Evolutionary conservation across 352 stramenopile species (phyloP), one percentile per base, ranked within the genome.

Genomic region (Phytopythium ostracodes): DNA sequence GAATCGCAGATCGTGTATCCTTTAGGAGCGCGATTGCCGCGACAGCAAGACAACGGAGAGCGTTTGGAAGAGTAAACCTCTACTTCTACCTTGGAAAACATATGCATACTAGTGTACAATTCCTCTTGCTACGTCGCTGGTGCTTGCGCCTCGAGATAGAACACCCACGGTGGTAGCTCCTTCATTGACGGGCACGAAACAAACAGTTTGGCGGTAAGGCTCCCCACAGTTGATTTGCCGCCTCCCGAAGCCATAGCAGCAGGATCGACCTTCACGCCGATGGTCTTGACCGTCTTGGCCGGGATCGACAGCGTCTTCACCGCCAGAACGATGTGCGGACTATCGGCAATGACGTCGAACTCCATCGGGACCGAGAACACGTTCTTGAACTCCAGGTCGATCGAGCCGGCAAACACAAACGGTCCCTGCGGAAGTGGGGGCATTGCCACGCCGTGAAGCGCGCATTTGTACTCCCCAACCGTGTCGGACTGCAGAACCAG

Each of bases 351-450:
- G 24, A 94, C 75, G 14, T 87, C 74, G 64, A 97, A 98, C 15
- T 96, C 84, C 14, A 67, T 73, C 2, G 76, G 50, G 7, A 72
- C 68, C 22, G 76, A 89, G 56, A 97, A 98, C 1, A 97, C 88
- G 65, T 98, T 98, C 50, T 89, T 87, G 73, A 97, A 97, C 52
- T 92, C 79, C 54, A 98, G 87, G 18, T 94, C 82, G 56, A 76
- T 79, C 1, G 66, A 72, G 8, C 72, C 62, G n/a, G 70, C 60
- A 50, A 92, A 81, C 22, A 89, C 66, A 64, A 94, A 95, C 7
- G 91, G 91, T 0, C 91, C 89, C 57, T 96, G 86, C 2, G 92
- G 92, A 4, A 92, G 57, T 2, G 90, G 84, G 2, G 91, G 77
- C 33, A 82, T 76, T 0, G 84, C 89, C 4, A 91, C 38, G 6